Evolutionary conservation across 1,284 basidiomycete species (phyloP).

Genomic region (Filobasidium uniguttulatum): DNA sequence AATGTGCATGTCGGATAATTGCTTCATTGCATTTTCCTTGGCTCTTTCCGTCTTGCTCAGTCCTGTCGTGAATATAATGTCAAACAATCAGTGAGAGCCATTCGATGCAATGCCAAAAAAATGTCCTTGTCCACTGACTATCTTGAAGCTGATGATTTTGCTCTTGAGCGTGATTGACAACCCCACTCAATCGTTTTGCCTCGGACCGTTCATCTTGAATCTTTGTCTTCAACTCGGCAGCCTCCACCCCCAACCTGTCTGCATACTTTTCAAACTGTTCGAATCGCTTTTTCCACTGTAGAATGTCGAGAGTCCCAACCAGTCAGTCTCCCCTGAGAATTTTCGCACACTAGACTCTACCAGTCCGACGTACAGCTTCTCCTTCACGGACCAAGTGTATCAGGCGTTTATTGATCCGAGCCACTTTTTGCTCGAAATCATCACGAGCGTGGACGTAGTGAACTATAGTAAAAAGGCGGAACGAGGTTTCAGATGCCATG

Average conservation of each 20-base stretch:
- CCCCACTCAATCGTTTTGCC: slow-evolving; percentile 27
- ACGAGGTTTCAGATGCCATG: no score
- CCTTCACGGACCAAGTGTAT: slow-evolving; percentile 39
- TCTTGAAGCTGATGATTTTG: slow-evolving; percentile 26
- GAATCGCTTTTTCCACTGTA: slow-evolving; percentile 38
- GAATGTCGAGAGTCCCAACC: no score
- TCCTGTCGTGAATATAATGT: no score
- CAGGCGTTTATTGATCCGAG: slow-evolving; percentile 32
- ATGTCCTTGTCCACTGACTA: slow-evolving; percentile 11
- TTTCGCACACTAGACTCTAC: not conserved
- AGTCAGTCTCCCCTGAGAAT: not conserved
- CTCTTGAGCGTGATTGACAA: slow-evolving; percentile 24
- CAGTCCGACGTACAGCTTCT: slow-evolving; percentile 25
- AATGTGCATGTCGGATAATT: slow-evolving; percentile 35
- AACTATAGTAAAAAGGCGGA: not conserved
- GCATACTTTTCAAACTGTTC: slow-evolving; percentile 40
- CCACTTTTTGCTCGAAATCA: slow-evolving; percentile 17
- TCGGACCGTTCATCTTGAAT: slow-evolving; percentile 39
- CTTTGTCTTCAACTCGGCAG: slow-evolving; percentile 36
- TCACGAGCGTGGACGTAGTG: slow-evolving; percentile 3
- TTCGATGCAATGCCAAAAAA: no score
- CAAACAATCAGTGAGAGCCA: not conserved
- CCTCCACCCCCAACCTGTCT: slow-evolving; percentile 36
- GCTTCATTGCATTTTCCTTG: slow-evolving; percentile 31
- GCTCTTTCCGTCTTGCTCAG: slow-evolving; percentile 31